phyloP scores from a whole-genome alignment of 192 early-diverging fungal genomes.

The Podochytrium sp. region DNA sequence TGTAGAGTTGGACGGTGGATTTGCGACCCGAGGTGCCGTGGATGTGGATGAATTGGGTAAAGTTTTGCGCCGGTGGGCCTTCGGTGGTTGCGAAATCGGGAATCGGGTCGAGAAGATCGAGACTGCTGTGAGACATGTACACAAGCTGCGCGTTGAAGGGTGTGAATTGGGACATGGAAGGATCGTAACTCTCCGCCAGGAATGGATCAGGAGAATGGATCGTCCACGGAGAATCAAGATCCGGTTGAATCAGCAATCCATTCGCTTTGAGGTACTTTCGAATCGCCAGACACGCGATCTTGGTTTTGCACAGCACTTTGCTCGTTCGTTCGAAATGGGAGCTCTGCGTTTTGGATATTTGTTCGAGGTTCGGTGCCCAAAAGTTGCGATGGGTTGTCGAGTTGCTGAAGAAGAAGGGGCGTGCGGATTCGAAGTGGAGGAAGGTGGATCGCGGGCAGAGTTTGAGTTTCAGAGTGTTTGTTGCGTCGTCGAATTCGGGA shows the following conservation, averaged over 20 bases:
- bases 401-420: background rate
- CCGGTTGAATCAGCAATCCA: background rate
- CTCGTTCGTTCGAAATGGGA: background rate
- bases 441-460: background rate
- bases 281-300: conserved; percentile 1
- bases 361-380: conserved; percentile 7
- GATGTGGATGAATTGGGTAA: background rate
- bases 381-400: background rate
- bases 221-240: too few relatives aligned
- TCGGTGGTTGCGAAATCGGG: background rate
- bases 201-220: background rate
- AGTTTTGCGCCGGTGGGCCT: background rate
- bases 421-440: background rate
- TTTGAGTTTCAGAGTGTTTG: background rate
- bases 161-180: background rate
- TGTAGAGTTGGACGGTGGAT: background rate
- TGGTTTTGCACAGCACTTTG: conserved; percentile 6
- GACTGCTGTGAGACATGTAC: conserved; percentile 3
- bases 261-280: background rate
- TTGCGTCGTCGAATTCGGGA: background rate
- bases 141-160: background rate
- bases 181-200: background rate
- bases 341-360: background rate
- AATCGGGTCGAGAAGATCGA: background rate
- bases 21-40: conserved; percentile 6